Evolutionary conservation across 1,139 yeast genomes (phyloP).

Genomic region (Lipomyces yarrowii): DNA sequence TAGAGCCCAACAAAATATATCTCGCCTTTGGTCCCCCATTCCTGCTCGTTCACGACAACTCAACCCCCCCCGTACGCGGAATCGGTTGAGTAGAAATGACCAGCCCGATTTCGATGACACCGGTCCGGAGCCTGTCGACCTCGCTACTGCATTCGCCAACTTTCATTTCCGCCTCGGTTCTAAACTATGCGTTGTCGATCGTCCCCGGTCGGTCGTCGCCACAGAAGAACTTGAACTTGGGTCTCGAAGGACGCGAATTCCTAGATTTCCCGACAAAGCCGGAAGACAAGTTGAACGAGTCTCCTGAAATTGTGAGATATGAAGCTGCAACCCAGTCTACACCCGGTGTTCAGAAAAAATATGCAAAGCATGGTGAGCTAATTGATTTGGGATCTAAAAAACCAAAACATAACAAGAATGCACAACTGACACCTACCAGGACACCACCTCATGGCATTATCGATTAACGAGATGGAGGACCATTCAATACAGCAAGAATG

Average conservation of each 20-base stretch:
- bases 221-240: neutral
- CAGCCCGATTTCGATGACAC: neutral
- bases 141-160: slow-evolving; percentile 15
- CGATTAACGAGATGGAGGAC: slow-evolving; percentile 2
- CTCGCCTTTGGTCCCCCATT: neutral
- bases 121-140: neutral
- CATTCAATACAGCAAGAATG: neutral
- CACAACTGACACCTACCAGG: neutral
- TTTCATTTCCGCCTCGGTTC: slow-evolving; percentile 4
- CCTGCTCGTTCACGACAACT: neutral
- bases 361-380: slow-evolving; percentile 5
- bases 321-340: neutral
- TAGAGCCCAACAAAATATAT: neutral
- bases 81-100: neutral
- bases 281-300: neutral
- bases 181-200: slow-evolving; percentile 15
- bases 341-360: neutral
- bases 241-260: neutral
- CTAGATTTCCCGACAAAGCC: neutral
- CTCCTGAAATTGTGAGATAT: neutral
- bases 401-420: neutral
- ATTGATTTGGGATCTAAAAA: neutral
- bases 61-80: too few species aligned
- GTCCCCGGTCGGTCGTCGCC: slow-evolving; percentile 5
- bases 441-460: slow-evolving; percentile 5